Conservation (phyloP, 2,329 filamentous ascomycete species). For the Xylariomycetidae sp. region DNA sequence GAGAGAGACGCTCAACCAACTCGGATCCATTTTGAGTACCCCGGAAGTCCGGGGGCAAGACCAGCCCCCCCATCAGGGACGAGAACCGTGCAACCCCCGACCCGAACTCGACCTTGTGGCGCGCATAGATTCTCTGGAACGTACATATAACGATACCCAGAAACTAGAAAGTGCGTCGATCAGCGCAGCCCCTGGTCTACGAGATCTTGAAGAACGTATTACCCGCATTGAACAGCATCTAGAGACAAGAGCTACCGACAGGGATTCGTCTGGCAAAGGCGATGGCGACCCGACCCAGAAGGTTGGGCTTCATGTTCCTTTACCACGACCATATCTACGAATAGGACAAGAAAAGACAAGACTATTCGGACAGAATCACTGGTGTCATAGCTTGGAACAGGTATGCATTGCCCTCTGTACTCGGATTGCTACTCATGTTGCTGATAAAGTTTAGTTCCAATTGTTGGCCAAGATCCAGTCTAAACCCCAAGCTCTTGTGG, state of each 20-base stretch:
- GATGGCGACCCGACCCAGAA: no score
- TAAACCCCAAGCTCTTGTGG: constrained; percentile 7
- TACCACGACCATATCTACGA: constrained; percentile 15
- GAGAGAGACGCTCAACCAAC: no score
- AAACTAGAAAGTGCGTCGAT: not conserved
- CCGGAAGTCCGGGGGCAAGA: no score
- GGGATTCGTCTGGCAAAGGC: no score
- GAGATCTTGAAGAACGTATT: constrained; percentile 9
- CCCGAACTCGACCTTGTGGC: no score
- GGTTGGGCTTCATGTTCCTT: constrained; percentile 5
- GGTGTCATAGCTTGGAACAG: constrained; percentile 16
- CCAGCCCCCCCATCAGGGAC: no score
- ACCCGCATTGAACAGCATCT: constrained; percentile 10
- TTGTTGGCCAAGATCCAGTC: constrained; percentile 13
- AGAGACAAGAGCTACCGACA: not conserved
- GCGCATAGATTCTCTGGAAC: no score
- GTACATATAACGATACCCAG: not conserved
- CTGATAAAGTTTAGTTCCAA: constrained; percentile 12
- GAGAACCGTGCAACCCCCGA: no score
- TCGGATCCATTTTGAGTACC: no score
- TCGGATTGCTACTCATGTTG: not conserved
- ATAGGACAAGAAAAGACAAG: constrained; percentile 15
- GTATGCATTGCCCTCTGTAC: constrained; percentile 1
- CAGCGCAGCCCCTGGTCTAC: not conserved
- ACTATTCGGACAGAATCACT: constrained; percentile 17